Evolutionary conservation across 2,329 filamentous ascomycete species (phyloP).

Genomic region (Pseudogymnoascus sp.): DNA sequence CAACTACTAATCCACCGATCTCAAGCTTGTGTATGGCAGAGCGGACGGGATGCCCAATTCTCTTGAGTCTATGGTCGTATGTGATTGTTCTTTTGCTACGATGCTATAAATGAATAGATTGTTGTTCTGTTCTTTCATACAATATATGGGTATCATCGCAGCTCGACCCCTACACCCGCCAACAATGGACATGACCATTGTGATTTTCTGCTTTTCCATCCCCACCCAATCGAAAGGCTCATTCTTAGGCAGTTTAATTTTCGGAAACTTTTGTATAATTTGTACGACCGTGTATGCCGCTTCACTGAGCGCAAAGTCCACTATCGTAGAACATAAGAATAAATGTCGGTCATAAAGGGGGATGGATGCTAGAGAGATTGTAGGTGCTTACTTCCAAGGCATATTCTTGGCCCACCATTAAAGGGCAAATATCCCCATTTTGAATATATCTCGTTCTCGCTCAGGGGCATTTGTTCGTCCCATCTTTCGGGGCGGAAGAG

Average conservation of each 20-base stretch:
- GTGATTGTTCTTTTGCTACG: no score
- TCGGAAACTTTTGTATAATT: constrained; percentile 18
- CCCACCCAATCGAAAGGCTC: constrained; percentile 16
- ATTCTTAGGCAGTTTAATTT: neutral
- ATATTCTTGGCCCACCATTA: constrained; percentile 23
- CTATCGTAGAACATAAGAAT: neutral
- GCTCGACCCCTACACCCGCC: constrained; percentile 17
- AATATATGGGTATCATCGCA: neutral
- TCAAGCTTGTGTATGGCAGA: no score
- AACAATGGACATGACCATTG: constrained; percentile 18
- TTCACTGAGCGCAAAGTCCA: constrained; percentile 26
- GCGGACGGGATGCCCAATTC: no score
- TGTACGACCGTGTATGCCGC: constrained; percentile 20
- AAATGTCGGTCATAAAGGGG: neutral
- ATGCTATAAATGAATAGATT: no score
- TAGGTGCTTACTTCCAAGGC: constrained; percentile 24
- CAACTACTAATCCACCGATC: neutral
- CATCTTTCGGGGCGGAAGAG: constrained; percentile 29
- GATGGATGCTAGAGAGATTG: neutral
- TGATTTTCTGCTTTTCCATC: constrained; percentile 19
- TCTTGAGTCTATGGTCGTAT: no score
- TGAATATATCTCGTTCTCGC: constrained; percentile 12
- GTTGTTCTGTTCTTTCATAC: no score
- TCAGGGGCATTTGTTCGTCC: constrained; percentile 34
- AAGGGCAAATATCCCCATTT: constrained; percentile 25